Percentiles rank a stretch among this genome's conserved stretches.
These are phyloP conservation scores for Mycena rebaudengoi DNA, from an alignment of 768 basidiomycete genomes.

Conservation along the genomic window DNA sequence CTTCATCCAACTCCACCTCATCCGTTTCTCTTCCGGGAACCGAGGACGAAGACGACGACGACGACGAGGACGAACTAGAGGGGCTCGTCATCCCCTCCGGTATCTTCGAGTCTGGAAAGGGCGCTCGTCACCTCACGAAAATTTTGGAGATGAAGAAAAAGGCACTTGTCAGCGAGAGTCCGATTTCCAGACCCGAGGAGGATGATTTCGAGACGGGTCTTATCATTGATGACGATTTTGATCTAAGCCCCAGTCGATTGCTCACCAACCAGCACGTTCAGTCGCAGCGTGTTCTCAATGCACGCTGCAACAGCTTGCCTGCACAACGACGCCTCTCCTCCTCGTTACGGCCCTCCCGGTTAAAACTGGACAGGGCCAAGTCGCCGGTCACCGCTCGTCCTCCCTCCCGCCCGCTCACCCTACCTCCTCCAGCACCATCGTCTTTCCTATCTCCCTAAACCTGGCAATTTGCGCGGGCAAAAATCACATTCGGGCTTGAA, in stretches of 20 bases:
- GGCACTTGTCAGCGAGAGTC: conserved; percentile 51
- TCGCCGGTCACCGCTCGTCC: conserved; percentile 72
- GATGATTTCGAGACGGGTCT: conserved; percentile 90
- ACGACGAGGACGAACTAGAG: conserved; percentile 79
- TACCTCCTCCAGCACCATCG: conserved; percentile 61
- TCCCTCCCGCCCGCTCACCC: conserved; percentile 65
- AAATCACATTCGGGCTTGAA: conserved; percentile 87
- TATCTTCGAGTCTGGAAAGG: conserved; percentile 77
- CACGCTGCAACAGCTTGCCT: conserved; percentile 69
- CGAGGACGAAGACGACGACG: conserved; percentile 69
- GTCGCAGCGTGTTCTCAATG: conserved; percentile 48
- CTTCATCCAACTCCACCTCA: conserved; percentile 76
- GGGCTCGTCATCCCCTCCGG: conserved; percentile 81
- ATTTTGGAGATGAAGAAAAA: conserved; percentile 65
- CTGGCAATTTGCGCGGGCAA: conserved; percentile 80
- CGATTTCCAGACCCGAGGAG: conserved; percentile 73
- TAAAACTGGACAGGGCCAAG: conserved; percentile 72
- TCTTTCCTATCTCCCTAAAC: conserved; percentile 74
- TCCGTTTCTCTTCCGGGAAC: conserved; percentile 76
- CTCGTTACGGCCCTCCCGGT: conserved; percentile 69
- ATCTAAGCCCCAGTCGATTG: conserved; percentile 83
- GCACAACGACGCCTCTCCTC: conserved; percentile 54
- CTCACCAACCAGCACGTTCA: conserved; percentile 56
- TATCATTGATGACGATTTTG: conserved; percentile 82
- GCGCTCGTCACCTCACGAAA: conserved; percentile 58